Evolutionary conservation across 768 basidiomycete genomes (phyloP).

Genomic region (Kwoniella dendrophila): DNA sequence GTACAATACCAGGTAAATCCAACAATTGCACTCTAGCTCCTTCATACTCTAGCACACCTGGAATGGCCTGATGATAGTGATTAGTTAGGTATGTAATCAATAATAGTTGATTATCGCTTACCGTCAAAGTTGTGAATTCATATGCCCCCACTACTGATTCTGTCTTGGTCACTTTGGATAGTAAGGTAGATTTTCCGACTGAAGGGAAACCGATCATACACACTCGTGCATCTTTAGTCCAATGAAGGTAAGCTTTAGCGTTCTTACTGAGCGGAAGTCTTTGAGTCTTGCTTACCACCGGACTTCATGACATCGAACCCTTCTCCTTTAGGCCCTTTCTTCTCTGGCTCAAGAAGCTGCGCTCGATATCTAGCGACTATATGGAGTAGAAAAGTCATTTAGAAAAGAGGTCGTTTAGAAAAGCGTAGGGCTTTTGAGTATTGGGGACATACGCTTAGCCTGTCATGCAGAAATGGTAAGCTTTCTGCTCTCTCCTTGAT

Average conservation of each 20-base stretch:
- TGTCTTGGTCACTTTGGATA: constrained; percentile 90
- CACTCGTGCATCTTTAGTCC: constrained; percentile 70
- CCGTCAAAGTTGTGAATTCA: constrained; percentile 91
- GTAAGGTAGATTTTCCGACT: constrained; percentile 90
- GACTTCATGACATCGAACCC: constrained; percentile 87
- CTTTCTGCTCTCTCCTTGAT: not conserved
- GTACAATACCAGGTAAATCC: constrained; percentile 91
- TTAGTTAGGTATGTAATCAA: not conserved
- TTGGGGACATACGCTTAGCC: constrained; percentile 47
- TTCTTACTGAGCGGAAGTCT: not conserved
- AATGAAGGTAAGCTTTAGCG: not conserved
- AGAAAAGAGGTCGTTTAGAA: not conserved
- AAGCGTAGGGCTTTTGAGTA: too few relatives aligned
- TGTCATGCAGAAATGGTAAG: not conserved
- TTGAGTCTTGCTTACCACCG: constrained; percentile 59
- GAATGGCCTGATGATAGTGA: constrained; percentile 67
- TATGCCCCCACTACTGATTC: constrained; percentile 86
- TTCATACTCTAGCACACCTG: constrained; percentile 94
- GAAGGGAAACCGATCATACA: constrained; percentile 95
- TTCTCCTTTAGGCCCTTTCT: constrained; percentile 75
- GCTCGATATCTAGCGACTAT: constrained; percentile 79
- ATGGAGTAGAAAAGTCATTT: not conserved
- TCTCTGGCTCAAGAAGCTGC: constrained; percentile 86
- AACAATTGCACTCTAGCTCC: constrained; percentile 91
- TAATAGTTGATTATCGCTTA: constrained; percentile 52